phyloP scores from a whole-genome alignment of 306 rosid genomes.

The Inga leiocalycina region DNA sequence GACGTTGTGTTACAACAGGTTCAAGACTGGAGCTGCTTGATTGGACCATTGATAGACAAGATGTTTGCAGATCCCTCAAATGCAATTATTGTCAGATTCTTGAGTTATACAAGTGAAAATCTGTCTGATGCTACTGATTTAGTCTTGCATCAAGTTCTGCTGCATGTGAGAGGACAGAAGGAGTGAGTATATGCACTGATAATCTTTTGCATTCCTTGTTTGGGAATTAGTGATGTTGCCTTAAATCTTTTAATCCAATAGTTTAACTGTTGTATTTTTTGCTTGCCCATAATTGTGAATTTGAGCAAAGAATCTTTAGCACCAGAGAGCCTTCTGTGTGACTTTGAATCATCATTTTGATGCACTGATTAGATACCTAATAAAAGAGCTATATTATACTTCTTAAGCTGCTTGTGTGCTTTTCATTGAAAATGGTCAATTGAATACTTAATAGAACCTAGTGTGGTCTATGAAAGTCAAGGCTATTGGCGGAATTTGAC shows the following conservation, averaged over 20 bases:
- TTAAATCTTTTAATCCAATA: conserved; percentile 14
- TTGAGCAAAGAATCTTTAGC: conserved; percentile 13
- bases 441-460: conserved; percentile 21
- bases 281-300: conserved; percentile 16
- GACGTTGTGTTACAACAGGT: conserved; percentile 53
- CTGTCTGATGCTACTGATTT: conserved; percentile 69
- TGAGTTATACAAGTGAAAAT: conserved; percentile 73
- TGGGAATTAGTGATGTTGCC: conserved; percentile 9
- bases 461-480: neutral
- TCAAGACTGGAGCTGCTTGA: conserved; percentile 69
- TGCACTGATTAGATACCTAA: neutral
- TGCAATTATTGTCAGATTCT: conserved; percentile 70
- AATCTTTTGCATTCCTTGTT: conserved; percentile 12
- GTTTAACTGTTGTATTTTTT: neutral
- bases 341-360: neutral
- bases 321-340: neutral
- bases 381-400: conserved; percentile 16
- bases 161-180: conserved; percentile 58
- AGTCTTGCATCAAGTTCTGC: conserved; percentile 64
- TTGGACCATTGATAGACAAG: conserved; percentile 81
- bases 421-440: neutral
- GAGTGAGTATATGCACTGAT: conserved; percentile 54
- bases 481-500: neutral
- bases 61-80: conserved; percentile 93
- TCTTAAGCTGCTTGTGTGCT: conserved; percentile 4